Evolutionary conservation across 176 grass and related monocot species (phyloP).

Genomic region (Thalia dealbata): DNA sequence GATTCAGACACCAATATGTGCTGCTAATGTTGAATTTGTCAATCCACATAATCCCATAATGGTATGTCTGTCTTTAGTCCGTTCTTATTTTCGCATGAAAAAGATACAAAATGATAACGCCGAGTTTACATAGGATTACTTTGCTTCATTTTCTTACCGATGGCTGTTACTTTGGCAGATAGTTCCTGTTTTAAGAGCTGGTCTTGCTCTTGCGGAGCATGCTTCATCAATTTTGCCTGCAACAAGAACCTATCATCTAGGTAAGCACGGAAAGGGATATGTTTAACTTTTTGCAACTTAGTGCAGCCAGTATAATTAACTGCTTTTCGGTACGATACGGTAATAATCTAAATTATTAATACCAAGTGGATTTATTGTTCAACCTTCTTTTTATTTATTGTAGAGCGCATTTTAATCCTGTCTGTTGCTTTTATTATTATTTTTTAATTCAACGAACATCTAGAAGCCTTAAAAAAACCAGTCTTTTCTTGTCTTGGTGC

Average conservation of each 20-base stretch:
- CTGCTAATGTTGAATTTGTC: conserved; percentile 83
- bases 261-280: conserved; percentile 26
- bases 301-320: neutral
- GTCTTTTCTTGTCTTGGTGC: neutral
- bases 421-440: neutral
- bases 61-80: conserved; percentile 20
- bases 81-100: neutral
- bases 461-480: neutral
- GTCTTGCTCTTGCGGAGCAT: conserved; percentile 80
- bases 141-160: neutral
- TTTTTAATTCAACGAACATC: neutral
- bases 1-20: conserved; percentile 65
- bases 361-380: neutral
- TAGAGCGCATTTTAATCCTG: neutral
- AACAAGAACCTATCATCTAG: conserved; percentile 89
- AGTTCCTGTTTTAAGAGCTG: conserved; percentile 91
- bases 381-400: neutral
- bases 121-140: neutral
- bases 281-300: neutral
- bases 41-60: conserved; percentile 77
- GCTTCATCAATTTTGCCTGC: conserved; percentile 66
- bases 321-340: neutral
- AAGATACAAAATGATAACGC: neutral
- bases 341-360: neutral
- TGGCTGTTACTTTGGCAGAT: conserved; percentile 42